phyloP scores from a whole-genome alignment of 805 yeast species.

The Candida nanaspora region DNA sequence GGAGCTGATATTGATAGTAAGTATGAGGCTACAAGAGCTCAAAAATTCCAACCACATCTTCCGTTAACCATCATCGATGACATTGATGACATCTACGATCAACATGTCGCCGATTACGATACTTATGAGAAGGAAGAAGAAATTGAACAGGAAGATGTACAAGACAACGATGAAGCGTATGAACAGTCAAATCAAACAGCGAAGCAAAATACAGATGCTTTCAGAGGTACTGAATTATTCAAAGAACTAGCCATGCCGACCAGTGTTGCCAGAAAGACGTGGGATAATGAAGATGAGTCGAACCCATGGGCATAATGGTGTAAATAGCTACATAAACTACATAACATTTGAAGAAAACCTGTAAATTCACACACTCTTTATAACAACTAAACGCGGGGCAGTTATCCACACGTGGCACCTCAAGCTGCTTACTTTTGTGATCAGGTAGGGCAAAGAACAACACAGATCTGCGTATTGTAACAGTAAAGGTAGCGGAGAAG shows the following conservation, averaged over 20 bases:
- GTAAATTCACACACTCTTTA: no score
- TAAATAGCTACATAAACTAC: no score
- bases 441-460: no score
- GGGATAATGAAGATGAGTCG: conserved; percentile 48
- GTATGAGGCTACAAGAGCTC: conserved; percentile 42
- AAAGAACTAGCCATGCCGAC: conserved; percentile 42
- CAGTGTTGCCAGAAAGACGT: conserved; percentile 41
- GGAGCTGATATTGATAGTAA: conserved; percentile 68
- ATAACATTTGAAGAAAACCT: no score
- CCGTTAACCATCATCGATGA: conserved; percentile 67
- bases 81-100: conserved; percentile 59
- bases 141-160: conserved; percentile 8
- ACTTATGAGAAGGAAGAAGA: background rate
- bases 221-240: conserved; percentile 40
- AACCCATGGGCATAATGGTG: conserved; percentile 54
- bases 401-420: background rate
- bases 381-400: background rate
- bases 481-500: no score
- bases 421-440: background rate
- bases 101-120: conserved; percentile 17
- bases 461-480: no score
- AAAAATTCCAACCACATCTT: conserved; percentile 60
- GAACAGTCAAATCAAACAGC: conserved; percentile 3
- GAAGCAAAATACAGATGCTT: conserved; percentile 5
- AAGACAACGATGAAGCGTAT: conserved; percentile 7